Percentiles rank a stretch among this genome's conserved stretches.
Evolutionary conservation across 345 rosid species (phyloP).

Genomic region (Euclidium syriacum): DNA sequence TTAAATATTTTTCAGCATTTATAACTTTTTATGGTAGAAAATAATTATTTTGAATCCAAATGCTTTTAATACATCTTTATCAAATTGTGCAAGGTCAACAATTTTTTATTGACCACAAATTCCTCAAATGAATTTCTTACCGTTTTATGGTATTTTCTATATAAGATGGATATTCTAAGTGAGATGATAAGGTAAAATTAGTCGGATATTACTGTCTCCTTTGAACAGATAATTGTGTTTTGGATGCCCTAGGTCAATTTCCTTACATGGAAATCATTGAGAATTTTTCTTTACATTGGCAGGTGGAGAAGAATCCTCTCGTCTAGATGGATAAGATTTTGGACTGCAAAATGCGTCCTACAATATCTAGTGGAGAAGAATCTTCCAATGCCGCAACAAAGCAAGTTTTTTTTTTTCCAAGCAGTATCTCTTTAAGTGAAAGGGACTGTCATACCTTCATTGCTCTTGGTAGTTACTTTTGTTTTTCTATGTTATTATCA

Average conservation of each 20-base stretch:
- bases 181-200: no score
- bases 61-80: no score
- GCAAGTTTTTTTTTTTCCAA: conserved; percentile 59
- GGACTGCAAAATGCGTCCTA: conserved; percentile 78
- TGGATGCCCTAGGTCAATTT: background rate
- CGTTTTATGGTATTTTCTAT: no score
- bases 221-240: background rate
- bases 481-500: conserved; percentile 1
- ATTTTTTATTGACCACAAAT: no score
- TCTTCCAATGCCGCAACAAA: conserved; percentile 48
- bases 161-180: no score
- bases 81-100: no score
- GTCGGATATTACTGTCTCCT: no score
- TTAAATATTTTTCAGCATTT: no score
- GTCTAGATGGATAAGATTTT: conserved; percentile 66
- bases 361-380: conserved; percentile 44
- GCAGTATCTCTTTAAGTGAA: conserved; percentile 93
- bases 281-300: conserved; percentile 32
- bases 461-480: conserved; percentile 66
- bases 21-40: no score
- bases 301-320: conserved; percentile 76
- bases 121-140: no score
- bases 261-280: background rate
- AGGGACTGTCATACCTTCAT: conserved; percentile 85
- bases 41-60: no score